phyloP scores from a whole-genome alignment of 2,329 filamentous ascomycete species.

The Parafenestella ontariensis region DNA sequence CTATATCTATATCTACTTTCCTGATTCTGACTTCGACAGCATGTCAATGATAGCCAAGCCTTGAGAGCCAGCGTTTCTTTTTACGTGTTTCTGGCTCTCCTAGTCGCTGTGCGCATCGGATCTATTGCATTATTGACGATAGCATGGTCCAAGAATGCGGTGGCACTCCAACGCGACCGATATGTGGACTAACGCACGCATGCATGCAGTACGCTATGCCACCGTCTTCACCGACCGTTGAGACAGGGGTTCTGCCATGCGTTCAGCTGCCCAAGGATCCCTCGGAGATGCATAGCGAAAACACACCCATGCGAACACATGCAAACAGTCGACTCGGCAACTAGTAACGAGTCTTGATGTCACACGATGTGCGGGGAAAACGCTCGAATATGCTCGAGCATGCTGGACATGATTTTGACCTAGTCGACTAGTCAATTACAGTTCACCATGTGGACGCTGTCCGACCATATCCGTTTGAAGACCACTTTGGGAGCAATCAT shows the following conservation, averaged over 20 bases:
- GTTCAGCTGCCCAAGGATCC: not conserved
- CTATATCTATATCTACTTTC: not conserved
- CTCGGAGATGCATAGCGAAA: conserved; percentile 6
- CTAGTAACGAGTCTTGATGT: not conserved
- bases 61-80: not conserved
- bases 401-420: not conserved
- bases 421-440: not conserved
- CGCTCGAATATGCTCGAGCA: not conserved
- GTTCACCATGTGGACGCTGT: not conserved
- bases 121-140: not conserved
- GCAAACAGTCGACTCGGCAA: conserved; percentile 11
- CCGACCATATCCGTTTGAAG: not conserved
- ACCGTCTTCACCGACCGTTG: not conserved
- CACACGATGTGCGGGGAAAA: conserved; percentile 1
- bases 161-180: too few species aligned
- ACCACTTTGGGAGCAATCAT: not conserved
- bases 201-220: not conserved
- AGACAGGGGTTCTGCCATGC: not conserved
- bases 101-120: not conserved
- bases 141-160: not conserved
- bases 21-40: not conserved
- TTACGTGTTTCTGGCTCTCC: not conserved
- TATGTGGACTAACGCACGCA: not conserved
- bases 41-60: not conserved
- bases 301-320: too few species aligned